Evolutionary conservation across 768 basidiomycete species (phyloP).

Genomic region (Neoboletus magnificus): DNA sequence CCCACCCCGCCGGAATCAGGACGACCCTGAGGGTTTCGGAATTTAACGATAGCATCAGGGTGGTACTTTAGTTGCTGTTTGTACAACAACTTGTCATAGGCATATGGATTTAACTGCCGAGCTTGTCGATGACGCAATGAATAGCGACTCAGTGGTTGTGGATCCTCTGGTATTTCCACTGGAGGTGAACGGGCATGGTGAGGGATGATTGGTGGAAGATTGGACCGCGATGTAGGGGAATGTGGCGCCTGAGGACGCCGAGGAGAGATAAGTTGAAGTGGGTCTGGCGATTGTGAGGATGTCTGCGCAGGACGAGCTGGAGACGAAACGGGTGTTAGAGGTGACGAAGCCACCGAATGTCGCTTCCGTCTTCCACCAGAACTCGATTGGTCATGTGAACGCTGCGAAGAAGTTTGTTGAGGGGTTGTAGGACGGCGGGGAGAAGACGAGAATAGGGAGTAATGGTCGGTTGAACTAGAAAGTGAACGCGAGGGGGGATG

Average conservation of each 20-base stretch:
- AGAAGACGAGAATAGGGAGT: slow-evolving; percentile 17
- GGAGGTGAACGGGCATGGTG: slow-evolving; percentile 1
- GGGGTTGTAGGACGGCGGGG: slow-evolving; percentile 12
- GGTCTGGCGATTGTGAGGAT: slow-evolving; percentile 23
- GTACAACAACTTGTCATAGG: slow-evolving; percentile 52
- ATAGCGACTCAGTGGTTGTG: slow-evolving; percentile 38
- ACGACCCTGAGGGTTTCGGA: slow-evolving; percentile 35
- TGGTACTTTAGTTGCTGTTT: slow-evolving; percentile 45
- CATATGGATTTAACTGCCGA: slow-evolving; percentile 61
- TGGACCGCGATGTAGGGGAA: background rate
- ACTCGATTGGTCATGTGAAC: slow-evolving; percentile 1
- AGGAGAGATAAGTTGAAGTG: slow-evolving; percentile 14
- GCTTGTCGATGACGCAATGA: slow-evolving; percentile 52
- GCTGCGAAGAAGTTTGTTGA: slow-evolving; percentile 16
- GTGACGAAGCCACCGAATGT: slow-evolving; percentile 9
- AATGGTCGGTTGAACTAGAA: slow-evolving; percentile 14
- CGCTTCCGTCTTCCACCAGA: background rate
- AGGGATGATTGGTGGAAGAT: background rate
- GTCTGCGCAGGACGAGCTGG: slow-evolving; percentile 2
- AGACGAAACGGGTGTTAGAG: slow-evolving; percentile 23
- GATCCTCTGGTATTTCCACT: slow-evolving; percentile 15
- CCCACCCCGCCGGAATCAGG: slow-evolving; percentile 24
- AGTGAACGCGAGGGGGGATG: slow-evolving; percentile 8
- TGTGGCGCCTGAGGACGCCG: background rate
- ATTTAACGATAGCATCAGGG: slow-evolving; percentile 68